These are phyloP conservation scores for Murraya paniculata DNA, from an alignment of 345 rosid genomes.

Conservation along the genomic window DNA sequence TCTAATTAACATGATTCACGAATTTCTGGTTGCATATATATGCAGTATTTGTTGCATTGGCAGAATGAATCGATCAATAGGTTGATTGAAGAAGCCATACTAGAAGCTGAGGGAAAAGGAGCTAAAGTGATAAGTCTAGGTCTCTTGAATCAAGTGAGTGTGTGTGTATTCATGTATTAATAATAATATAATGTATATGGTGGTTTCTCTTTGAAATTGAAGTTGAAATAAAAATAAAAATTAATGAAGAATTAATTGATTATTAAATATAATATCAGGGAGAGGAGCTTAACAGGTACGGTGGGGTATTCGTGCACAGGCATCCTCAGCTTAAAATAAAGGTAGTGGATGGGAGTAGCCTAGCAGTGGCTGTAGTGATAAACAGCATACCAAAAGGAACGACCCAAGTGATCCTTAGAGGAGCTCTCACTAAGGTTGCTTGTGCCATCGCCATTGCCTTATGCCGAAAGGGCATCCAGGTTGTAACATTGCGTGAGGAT, in stretches of 20 bases:
- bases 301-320: constrained; percentile 42
- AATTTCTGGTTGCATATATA: neutral
- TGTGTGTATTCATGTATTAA: no score
- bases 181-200: no score
- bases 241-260: neutral
- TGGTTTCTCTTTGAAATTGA: no score
- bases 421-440: constrained; percentile 52
- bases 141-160: constrained; percentile 57
- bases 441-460: constrained; percentile 41
- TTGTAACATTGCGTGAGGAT: constrained; percentile 28
- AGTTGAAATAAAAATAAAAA: no score
- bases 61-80: constrained; percentile 41
- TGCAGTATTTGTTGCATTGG: constrained; percentile 41
- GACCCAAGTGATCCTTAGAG: constrained; percentile 42
- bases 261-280: constrained; percentile 28
- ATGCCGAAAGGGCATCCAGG: constrained; percentile 50
- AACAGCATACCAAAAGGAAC: constrained; percentile 58
- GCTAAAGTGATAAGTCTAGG: constrained; percentile 62
- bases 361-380: constrained; percentile 51
- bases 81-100: constrained; percentile 56
- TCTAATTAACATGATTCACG: no score
- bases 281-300: constrained; percentile 51
- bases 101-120: constrained; percentile 53
- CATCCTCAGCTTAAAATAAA: constrained; percentile 45
- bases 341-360: constrained; percentile 67